These are phyloP conservation scores for Pseudodiploospora longispora DNA, from an alignment of 2,329 filamentous ascomycete species.

Conservation along the genomic window DNA sequence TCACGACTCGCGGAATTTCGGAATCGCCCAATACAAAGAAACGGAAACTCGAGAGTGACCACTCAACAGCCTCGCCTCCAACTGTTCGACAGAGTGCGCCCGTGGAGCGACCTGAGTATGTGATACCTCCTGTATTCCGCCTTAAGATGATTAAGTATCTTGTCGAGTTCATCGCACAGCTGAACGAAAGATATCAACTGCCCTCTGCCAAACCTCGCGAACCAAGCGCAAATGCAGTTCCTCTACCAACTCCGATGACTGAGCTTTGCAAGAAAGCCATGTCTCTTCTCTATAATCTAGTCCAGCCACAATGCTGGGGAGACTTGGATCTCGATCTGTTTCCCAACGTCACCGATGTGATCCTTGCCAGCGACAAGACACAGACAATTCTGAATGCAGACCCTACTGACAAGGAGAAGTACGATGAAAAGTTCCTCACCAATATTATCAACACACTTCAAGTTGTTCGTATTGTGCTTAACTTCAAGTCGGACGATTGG, in stretches of 20 bases:
- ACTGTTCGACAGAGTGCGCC: conserved; percentile 31
- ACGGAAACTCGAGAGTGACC: conserved; percentile 63
- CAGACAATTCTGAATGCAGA: conserved; percentile 50
- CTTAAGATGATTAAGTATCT: conserved; percentile 88
- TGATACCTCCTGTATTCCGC: conserved; percentile 58
- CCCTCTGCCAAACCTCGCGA: conserved; percentile 62
- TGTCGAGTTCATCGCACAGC: conserved; percentile 85
- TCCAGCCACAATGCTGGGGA: conserved; percentile 83
- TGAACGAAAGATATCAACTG: conserved; percentile 77
- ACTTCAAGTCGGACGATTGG: conserved; percentile 86
- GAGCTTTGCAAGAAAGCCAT: conserved; percentile 85
- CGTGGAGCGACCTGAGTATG: conserved; percentile 55
- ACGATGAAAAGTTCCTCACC: conserved; percentile 76
- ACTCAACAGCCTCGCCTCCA: conserved; percentile 46
- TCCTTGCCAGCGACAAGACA: conserved; percentile 75
- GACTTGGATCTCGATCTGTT: conserved; percentile 89
- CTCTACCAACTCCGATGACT: conserved; percentile 47
- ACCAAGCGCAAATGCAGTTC: conserved; percentile 32
- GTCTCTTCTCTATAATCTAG: conserved; percentile 69
- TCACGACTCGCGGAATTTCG: conserved; percentile 34
- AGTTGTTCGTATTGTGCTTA: conserved; percentile 81
- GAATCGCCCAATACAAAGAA: conserved; percentile 70
- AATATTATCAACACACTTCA: conserved; percentile 91
- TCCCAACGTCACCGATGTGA: conserved; percentile 78
- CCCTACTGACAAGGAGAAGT: conserved; percentile 58